These are phyloP conservation scores for Canavalia ensiformis DNA, from an alignment of 306 rosid species.

Conservation along the genomic window DNA sequence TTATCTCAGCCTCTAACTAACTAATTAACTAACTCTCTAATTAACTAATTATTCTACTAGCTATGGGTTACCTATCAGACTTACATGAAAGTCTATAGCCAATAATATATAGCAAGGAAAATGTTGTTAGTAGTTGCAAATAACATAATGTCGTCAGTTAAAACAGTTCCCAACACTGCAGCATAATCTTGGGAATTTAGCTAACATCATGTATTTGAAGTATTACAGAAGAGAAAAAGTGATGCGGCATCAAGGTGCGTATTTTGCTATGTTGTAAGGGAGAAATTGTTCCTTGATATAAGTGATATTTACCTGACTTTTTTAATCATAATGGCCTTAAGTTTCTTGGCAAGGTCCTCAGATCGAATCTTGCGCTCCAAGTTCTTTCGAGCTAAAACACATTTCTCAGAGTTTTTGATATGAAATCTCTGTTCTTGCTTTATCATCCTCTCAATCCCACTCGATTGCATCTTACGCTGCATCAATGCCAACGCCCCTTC, in stretches of 20 bases:
- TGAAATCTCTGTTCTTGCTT: conserved; percentile 72
- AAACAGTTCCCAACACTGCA: neutral
- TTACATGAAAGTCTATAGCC: too few relatives aligned
- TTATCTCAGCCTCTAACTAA: too few relatives aligned
- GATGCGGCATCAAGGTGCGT: conserved; percentile 11
- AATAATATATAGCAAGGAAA: too few relatives aligned
- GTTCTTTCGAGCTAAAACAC: conserved; percentile 73
- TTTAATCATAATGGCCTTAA: conserved; percentile 75
- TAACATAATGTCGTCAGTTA: too few relatives aligned
- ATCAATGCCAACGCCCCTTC: conserved; percentile 66
- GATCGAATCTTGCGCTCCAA: conserved; percentile 71
- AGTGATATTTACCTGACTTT: conserved; percentile 81
- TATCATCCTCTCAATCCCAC: conserved; percentile 91
- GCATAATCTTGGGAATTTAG: conserved; percentile 29
- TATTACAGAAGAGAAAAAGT: neutral
- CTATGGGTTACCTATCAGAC: too few relatives aligned
- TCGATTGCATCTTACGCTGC: conserved; percentile 85
- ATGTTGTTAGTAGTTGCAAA: too few relatives aligned
- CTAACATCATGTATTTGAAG: neutral
- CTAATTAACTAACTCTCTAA: too few relatives aligned
- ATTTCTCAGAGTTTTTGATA: conserved; percentile 92
- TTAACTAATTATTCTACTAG: too few relatives aligned
- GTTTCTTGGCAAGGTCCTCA: conserved; percentile 81
- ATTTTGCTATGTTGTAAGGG: neutral
- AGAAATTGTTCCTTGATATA: neutral